phyloP scores from a whole-genome alignment of 257 asterid genomes.

The Henckelia pumila region DNA sequence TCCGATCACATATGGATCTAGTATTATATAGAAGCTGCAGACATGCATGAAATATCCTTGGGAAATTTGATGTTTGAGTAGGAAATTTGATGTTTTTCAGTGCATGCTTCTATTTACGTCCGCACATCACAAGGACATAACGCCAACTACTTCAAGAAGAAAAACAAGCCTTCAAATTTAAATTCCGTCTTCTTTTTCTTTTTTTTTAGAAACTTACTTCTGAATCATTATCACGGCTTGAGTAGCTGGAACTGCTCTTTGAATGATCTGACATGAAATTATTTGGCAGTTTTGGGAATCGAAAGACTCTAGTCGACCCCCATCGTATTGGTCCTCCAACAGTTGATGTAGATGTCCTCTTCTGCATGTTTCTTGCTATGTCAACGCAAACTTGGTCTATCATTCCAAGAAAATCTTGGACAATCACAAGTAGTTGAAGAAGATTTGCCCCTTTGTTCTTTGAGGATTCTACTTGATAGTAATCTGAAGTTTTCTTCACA shows the following conservation, averaged over 20 bases:
- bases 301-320: conserved; percentile 54
- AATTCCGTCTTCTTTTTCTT: neutral
- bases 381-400: conserved; percentile 82
- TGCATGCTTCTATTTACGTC: neutral
- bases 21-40: neutral
- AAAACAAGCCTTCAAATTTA: neutral
- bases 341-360: conserved; percentile 41
- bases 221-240: conserved; percentile 34
- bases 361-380: conserved; percentile 68
- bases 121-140: neutral
- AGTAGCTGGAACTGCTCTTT: conserved; percentile 48
- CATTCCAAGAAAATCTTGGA: conserved; percentile 74
- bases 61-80: neutral
- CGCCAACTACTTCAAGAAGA: neutral
- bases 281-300: conserved; percentile 74
- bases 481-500: conserved; percentile 70
- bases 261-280: conserved; percentile 61
- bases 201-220: too few species aligned
- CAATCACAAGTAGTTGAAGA: conserved; percentile 57
- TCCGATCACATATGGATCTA: neutral
- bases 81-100: too few species aligned
- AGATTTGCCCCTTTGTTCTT: conserved; percentile 50
- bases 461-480: conserved; percentile 70
- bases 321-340: conserved; percentile 41
- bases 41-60: too few species aligned